Evolutionary conservation across 768 basidiomycete species (phyloP), one percentile per base, ranked within the genome.

Genomic region (Russula emetica): DNA sequence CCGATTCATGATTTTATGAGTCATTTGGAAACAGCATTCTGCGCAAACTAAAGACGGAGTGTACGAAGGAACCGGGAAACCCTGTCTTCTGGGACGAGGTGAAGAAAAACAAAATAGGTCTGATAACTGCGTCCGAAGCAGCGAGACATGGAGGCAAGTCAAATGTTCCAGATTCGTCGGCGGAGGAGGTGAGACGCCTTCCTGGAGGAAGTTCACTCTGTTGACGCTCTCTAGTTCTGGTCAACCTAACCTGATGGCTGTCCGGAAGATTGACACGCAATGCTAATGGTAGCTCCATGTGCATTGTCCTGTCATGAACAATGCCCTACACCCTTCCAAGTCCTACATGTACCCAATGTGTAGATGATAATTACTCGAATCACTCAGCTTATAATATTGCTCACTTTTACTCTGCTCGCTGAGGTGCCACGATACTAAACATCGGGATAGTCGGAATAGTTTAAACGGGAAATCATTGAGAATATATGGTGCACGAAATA

Each of bases 71-170:
- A 53, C 81, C 81, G 5, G 88, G 89, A 6, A 90, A 91, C 71
- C 70, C 71, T 24, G 81, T 77, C 10, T 92, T 94, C 70, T 93
- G 90, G 92, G 67, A 73, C 9, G 77, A 79, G 42, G 73, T 92
- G 4, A 65, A 71, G 38, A 67, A 62, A 4, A 63, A 70, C 18
- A 87, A 88, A 2, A 77, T 91, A 58, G 83, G 86, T 69, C 74
- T 90, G 56, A 90, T 92, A 60, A 78, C 78, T 64, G 75, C 80
- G 42, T 72, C 75, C 2, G 92, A 93, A 72, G 90, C 88, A 1
- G 76, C 76, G 56, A 74, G 79, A 62, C 70, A 81, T 54, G 86
- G 87, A 22, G 86, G 83, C 5, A 78, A 74, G 58, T 88, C 87
- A 2, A 71, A 74, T 6, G 71, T 90, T 10, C 78, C 82, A 2